phyloP scores from a whole-genome alignment of 768 basidiomycete species.

The Mycena rosella region DNA sequence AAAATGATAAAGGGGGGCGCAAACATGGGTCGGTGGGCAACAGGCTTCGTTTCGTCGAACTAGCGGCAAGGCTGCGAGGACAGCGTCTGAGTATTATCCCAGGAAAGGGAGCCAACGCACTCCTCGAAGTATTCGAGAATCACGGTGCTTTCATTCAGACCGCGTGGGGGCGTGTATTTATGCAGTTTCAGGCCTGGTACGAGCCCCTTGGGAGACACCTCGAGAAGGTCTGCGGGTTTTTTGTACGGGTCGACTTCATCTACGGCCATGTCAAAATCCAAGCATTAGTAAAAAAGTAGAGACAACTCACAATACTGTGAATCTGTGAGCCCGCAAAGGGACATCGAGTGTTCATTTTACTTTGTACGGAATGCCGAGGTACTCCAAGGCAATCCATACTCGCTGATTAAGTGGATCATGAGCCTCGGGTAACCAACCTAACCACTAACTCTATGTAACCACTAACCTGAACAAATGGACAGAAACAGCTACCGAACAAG shows the following conservation, averaged over 20 bases:
- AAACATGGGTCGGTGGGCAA: conserved; percentile 76
- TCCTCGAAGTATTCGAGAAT: conserved; percentile 86
- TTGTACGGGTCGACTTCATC: conserved; percentile 89
- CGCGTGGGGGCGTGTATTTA: conserved; percentile 65
- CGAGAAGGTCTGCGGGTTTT: conserved; percentile 84
- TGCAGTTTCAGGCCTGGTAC: conserved; percentile 78
- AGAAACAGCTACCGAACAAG: too few species aligned
- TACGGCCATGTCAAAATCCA: conserved; percentile 39
- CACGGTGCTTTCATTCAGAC: conserved; percentile 84
- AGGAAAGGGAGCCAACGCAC: conserved; percentile 52
- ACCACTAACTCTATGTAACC: too few species aligned
- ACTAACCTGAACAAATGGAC: too few species aligned
- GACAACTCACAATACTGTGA: conserved; percentile 53
- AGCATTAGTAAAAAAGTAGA: neutral
- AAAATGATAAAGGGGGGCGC: conserved; percentile 39
- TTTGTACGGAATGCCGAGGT: conserved; percentile 77
- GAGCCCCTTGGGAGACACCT: conserved; percentile 85
- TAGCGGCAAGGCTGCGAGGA: conserved; percentile 60
- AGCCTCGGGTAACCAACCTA: too few species aligned
- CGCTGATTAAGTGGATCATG: conserved; percentile 84
- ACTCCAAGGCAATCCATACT: conserved; percentile 82
- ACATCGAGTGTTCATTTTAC: conserved; percentile 46
- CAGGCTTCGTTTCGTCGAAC: conserved; percentile 62
- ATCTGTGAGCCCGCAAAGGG: conserved; percentile 41
- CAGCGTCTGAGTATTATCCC: conserved; percentile 1